Percentiles rank a stretch among this genome's conserved stretches.
These are phyloP conservation scores for Hygrophorus pudorinus DNA, from an alignment of 768 basidiomycete genomes.

Conservation along the genomic window DNA sequence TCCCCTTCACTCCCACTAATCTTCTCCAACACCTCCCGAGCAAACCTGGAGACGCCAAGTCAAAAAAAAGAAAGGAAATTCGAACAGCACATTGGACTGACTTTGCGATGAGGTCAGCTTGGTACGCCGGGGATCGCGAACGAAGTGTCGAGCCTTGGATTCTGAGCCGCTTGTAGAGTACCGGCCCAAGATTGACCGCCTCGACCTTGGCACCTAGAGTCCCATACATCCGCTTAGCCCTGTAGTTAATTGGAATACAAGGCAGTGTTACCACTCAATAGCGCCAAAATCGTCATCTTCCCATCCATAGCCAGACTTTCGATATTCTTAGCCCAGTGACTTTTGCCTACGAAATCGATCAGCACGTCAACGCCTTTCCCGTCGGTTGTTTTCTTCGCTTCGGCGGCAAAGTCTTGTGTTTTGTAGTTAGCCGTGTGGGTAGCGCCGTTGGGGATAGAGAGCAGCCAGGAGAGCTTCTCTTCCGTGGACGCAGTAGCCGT, in stretches of 20 bases:
- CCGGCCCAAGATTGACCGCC: conserved; percentile 46
- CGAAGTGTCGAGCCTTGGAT: conserved; percentile 86
- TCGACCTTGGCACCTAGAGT: conserved; percentile 44
- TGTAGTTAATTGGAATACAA: too few relatives aligned
- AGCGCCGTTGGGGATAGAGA: conserved; percentile 54
- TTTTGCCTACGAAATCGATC: conserved; percentile 75
- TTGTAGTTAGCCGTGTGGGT: conserved; percentile 81
- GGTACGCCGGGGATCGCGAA: conserved; percentile 64
- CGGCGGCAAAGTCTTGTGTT: conserved; percentile 68
- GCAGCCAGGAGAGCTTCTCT: conserved; percentile 73
- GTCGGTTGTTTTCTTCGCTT: conserved; percentile 57
- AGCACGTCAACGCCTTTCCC: conserved; percentile 73
- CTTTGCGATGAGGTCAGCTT: conserved; percentile 59
- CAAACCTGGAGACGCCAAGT: conserved; percentile 35
- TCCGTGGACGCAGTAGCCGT: conserved; percentile 80
- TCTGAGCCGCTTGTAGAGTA: conserved; percentile 77
- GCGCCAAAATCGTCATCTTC: conserved; percentile 57
- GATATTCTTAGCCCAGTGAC: conserved; percentile 67
- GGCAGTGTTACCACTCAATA: conserved; percentile 52
- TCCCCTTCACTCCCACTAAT: conserved; percentile 48
- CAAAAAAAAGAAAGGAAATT: too few relatives aligned
- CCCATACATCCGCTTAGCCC: too few relatives aligned
- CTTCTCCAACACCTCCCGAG: conserved; percentile 38
- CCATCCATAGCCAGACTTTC: conserved; percentile 63
- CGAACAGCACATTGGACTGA: conserved; percentile 16